Conservation (phyloP, 2,329 filamentous ascomycete genomes). For the Lachnellula hyalina region DNA sequence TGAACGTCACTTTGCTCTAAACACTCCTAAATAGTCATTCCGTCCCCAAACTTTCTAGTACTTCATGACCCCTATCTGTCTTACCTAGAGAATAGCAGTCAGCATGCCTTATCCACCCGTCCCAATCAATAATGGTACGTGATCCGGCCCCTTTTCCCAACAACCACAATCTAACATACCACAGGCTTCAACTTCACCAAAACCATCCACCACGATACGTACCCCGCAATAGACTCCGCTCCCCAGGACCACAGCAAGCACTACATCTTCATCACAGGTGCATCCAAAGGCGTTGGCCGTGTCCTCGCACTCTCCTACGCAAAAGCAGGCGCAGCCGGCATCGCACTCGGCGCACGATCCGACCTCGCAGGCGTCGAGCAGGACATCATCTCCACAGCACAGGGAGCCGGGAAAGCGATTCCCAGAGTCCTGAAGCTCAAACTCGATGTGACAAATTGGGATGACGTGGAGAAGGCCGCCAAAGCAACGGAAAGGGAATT, state of each 20-base stretch:
- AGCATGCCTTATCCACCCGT: not conserved
- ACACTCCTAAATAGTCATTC: not conserved
- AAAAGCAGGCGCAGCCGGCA: conserved; percentile 19
- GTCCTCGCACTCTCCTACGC: conserved; percentile 22
- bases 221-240: conserved; percentile 44
- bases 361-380: conserved; percentile 9
- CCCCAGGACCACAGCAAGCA: conserved; percentile 17
- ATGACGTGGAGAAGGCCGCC: conserved; percentile 9
- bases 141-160: not conserved
- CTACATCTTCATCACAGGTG: conserved; percentile 21
- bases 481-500: conserved; percentile 15
- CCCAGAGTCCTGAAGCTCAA: conserved; percentile 17
- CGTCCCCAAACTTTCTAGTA: not conserved
- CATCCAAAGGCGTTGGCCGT: conserved; percentile 22
- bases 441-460: conserved; percentile 16
- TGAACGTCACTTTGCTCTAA: too few species aligned
- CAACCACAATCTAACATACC: not conserved
- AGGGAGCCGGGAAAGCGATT: conserved; percentile 12
- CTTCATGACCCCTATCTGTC: not conserved
- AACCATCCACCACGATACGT: conserved; percentile 41
- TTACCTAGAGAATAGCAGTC: not conserved
- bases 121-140: not conserved
- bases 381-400: conserved; percentile 18
- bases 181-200: conserved; percentile 3
- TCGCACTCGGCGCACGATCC: conserved; percentile 19